phyloP scores from a whole-genome alignment of 345 rosid species.

The Lagerstroemia speciosa region DNA sequence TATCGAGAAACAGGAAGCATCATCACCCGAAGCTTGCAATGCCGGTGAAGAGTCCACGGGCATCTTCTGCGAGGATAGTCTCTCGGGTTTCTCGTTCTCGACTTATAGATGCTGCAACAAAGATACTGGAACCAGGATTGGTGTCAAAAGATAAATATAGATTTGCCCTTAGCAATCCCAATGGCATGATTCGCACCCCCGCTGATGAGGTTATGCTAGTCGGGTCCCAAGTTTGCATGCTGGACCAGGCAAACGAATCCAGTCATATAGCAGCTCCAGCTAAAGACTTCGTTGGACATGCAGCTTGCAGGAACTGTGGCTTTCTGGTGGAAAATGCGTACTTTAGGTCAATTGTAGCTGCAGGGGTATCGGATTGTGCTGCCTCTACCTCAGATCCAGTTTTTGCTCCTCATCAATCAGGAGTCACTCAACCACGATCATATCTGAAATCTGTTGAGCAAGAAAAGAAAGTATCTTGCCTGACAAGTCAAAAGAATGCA shows the following conservation, averaged over 20 bases:
- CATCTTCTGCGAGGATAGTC: slow-evolving; percentile 31
- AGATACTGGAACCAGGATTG: slow-evolving; percentile 79
- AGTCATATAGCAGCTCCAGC: neutral
- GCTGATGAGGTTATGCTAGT: slow-evolving; percentile 18
- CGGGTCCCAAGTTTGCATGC: neutral
- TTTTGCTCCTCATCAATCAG: slow-evolving; percentile 6
- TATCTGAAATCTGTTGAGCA: slow-evolving; percentile 10
- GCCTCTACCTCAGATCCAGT: slow-evolving; percentile 16
- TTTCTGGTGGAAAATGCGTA: slow-evolving; percentile 42
- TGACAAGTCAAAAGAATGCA: slow-evolving; percentile 25
- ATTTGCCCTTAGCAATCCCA: slow-evolving; percentile 37
- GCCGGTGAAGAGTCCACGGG: slow-evolving; percentile 62
- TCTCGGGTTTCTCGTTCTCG: slow-evolving; percentile 42
- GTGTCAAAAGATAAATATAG: slow-evolving; percentile 51
- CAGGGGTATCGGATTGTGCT: slow-evolving; percentile 15
- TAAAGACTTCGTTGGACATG: slow-evolving; percentile 11
- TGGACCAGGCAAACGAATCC: neutral
- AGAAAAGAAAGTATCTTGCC: slow-evolving; percentile 27
- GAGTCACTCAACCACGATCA: slow-evolving; percentile 14
- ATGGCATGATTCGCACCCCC: slow-evolving; percentile 16
- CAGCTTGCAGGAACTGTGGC: slow-evolving; percentile 68
- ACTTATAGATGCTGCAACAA: slow-evolving; percentile 74
- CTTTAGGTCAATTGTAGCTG: slow-evolving; percentile 22
- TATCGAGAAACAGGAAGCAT: slow-evolving; percentile 53
- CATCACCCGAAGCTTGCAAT: slow-evolving; percentile 52